Percentiles rank a stretch among this genome's conserved stretches.
phyloP scores from a whole-genome alignment of 208 protist species.

The Trypanosoma vivax region DNA sequence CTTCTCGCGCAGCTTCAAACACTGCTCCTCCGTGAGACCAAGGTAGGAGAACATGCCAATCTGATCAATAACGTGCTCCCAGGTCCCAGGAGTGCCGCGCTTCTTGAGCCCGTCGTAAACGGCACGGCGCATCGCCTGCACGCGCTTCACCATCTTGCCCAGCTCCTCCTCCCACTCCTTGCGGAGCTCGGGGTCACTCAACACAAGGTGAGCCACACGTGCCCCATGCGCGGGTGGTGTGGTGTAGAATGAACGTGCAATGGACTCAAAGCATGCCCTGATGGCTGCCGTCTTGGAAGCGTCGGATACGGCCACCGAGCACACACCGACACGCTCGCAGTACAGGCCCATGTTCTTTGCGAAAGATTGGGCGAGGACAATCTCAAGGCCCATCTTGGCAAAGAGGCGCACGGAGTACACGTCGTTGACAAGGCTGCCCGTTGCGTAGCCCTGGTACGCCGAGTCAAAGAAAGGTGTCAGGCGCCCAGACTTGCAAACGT shows the following conservation, averaged over 20 bases:
- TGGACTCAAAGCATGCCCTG: slow-evolving; percentile 65
- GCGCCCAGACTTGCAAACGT: slow-evolving; percentile 67
- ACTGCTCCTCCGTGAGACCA: slow-evolving; percentile 88
- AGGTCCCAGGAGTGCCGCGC: slow-evolving; percentile 78
- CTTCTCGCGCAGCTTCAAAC: slow-evolving; percentile 53
- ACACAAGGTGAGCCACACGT: slow-evolving; percentile 88
- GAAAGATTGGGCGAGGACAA: slow-evolving; percentile 93
- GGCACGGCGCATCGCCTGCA: slow-evolving; percentile 70
- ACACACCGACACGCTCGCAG: slow-evolving; percentile 89
- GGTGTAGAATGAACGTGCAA: slow-evolving; percentile 94
- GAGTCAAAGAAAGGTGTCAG: slow-evolving; percentile 95
- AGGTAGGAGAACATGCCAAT: slow-evolving; percentile 99
- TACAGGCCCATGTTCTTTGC: slow-evolving; percentile 99
- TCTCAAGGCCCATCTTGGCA: slow-evolving; percentile 64
- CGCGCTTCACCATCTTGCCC: slow-evolving; percentile 75
- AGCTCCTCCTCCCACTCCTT: slow-evolving; percentile 91
- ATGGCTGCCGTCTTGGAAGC: slow-evolving; percentile 43
- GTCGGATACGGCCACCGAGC: slow-evolving; percentile 74
- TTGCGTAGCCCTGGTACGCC: slow-evolving; percentile 96
- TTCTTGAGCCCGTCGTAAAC: slow-evolving; percentile 71
- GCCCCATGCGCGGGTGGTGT: slow-evolving; percentile 95
- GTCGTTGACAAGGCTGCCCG: slow-evolving; percentile 94
- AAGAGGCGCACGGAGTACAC: slow-evolving; percentile 80
- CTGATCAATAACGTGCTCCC: slow-evolving; percentile 94
- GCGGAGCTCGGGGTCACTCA: slow-evolving; percentile 76